A percentile compares a stretch with the other conserved stretches of the same genome.
Conservation (phyloP, 176 grass and related monocot genomes). For the Raddia guianensis region DNA sequence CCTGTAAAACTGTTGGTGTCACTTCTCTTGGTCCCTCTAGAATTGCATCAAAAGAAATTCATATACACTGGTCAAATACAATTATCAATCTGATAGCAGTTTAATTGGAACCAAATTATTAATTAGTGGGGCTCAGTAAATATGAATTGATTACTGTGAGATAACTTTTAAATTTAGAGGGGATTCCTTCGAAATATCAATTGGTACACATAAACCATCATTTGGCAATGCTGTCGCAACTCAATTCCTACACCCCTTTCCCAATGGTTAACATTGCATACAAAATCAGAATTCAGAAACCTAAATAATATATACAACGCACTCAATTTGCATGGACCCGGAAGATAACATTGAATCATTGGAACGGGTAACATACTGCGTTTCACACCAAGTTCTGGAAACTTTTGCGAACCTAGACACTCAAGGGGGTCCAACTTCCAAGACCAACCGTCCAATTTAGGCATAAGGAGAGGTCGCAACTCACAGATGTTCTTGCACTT, state of each 20-base stretch:
- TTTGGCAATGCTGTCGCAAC: background rate
- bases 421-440: background rate
- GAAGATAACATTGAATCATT: no score
- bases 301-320: background rate
- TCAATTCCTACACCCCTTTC: background rate
- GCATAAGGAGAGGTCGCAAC: background rate
- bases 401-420: background rate
- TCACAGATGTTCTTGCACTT: constrained; percentile 85
- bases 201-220: background rate
- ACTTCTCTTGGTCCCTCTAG: constrained; percentile 88
- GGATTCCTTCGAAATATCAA: background rate
- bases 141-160: background rate
- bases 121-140: background rate
- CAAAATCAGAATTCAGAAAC: background rate
- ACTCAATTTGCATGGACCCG: background rate
- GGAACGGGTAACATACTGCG: background rate
- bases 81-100: background rate
- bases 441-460: background rate
- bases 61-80: background rate
- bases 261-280: background rate
- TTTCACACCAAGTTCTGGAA: background rate
- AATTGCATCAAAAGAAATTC: constrained; percentile 55
- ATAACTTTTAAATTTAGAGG: background rate
- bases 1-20: constrained; percentile 75
- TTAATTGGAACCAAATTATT: background rate